Percentiles rank a stretch among this genome's conserved stretches.
phyloP scores from a whole-genome alignment of 257 asterid species.

The Forsythia suspensa region DNA sequence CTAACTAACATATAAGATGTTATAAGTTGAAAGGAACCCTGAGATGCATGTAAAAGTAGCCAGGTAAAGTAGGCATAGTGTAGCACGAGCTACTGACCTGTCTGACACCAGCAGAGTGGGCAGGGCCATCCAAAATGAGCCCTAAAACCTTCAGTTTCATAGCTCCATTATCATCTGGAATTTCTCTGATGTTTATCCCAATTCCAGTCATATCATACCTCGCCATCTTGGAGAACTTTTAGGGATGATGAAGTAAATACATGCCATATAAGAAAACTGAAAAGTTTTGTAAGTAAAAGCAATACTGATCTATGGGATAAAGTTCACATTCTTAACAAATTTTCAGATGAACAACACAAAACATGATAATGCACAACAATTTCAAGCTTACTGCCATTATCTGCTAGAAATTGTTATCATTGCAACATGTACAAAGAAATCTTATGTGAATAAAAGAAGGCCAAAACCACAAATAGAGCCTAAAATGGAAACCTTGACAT shows the following conservation, averaged over 20 bases:
- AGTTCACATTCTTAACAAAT: constrained; percentile 8
- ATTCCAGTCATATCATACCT: constrained; percentile 95
- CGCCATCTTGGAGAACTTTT: constrained; percentile 96
- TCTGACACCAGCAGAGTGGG: constrained; percentile 82
- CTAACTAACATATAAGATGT: neutral
- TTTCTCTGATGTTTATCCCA: constrained; percentile 90
- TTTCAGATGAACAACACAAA: neutral
- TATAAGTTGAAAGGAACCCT: neutral
- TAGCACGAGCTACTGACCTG: constrained; percentile 56
- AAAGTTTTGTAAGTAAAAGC: constrained; percentile 46
- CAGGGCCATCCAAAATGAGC: constrained; percentile 94
- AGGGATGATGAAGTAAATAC: constrained; percentile 58
- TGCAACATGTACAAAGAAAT: neutral
- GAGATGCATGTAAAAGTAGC: neutral
- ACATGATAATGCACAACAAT: constrained; percentile 13
- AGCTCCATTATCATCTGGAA: constrained; percentile 74
- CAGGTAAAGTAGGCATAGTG: constrained; percentile 12
- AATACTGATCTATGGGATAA: constrained; percentile 23
- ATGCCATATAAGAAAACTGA: constrained; percentile 72
- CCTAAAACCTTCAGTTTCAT: constrained; percentile 85
- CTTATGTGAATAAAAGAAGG: neutral
- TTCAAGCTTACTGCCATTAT: neutral
- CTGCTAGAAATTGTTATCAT: neutral
- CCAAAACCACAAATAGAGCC: neutral
- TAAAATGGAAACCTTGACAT: neutral